Evolutionary conservation across 2,329 filamentous ascomycete species (phyloP).

Genomic region (Metarhizium humberi): DNA sequence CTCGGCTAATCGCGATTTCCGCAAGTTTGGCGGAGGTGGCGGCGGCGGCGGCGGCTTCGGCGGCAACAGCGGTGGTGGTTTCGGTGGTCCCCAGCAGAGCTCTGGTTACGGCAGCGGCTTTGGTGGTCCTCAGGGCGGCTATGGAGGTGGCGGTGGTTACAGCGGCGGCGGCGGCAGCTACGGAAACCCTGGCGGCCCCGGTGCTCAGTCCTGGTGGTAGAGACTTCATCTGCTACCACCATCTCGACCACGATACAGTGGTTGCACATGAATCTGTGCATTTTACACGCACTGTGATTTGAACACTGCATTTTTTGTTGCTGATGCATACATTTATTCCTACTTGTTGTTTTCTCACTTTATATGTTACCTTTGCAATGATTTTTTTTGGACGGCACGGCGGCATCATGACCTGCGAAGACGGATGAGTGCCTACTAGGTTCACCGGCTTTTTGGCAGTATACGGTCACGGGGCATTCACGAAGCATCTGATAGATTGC

Average conservation of each 20-base stretch:
- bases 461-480: slow-evolving; percentile 29
- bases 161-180: slow-evolving; percentile 36
- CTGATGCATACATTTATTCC: neutral
- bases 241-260: neutral
- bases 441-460: slow-evolving; percentile 23
- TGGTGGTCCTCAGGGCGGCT: slow-evolving; percentile 25
- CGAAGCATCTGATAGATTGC: slow-evolving; percentile 35
- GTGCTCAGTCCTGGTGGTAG: slow-evolving; percentile 60
- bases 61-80: slow-evolving; percentile 29
- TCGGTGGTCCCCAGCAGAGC: slow-evolving; percentile 17
- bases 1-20: slow-evolving; percentile 75
- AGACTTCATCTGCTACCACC: neutral
- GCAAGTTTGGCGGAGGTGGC: slow-evolving; percentile 60
- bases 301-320: slow-evolving; percentile 4
- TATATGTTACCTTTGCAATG: slow-evolving; percentile 12
- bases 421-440: slow-evolving; percentile 23
- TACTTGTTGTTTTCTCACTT: slow-evolving; percentile 11
- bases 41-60: slow-evolving; percentile 31
- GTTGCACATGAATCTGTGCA: slow-evolving; percentile 9
- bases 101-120: slow-evolving; percentile 30
- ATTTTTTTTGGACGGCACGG: slow-evolving; percentile 25
- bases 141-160: slow-evolving; percentile 29
- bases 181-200: slow-evolving; percentile 61
- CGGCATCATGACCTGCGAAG: slow-evolving; percentile 31
- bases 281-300: slow-evolving; percentile 10